These are phyloP conservation scores for Clarireedia sp. DNA, from an alignment of 2,329 filamentous ascomycete species.

Conservation along the genomic window DNA sequence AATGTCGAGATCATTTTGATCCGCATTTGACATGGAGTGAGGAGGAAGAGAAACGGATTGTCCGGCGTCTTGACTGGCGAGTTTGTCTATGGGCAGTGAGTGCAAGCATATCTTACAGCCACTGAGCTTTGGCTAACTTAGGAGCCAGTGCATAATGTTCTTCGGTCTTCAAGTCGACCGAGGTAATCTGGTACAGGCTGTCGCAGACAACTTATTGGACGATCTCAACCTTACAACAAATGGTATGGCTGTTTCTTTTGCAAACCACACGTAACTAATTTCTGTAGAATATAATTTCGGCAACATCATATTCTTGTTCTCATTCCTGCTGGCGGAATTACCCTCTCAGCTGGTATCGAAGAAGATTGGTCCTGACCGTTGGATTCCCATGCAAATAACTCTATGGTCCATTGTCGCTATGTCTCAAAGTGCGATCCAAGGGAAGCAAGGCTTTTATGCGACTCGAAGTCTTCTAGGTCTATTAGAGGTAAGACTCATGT, in stretches of 20 bases:
- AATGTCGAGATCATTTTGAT: conserved; percentile 23
- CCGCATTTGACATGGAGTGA: conserved; percentile 20
- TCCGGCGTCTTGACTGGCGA: conserved; percentile 20
- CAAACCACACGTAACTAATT: not conserved
- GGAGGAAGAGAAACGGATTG: conserved; percentile 22
- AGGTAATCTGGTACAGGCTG: conserved; percentile 49
- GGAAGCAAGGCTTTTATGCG: conserved; percentile 36
- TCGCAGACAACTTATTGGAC: conserved; percentile 52
- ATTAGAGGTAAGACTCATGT: conserved; percentile 23
- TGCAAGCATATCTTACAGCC: not conserved
- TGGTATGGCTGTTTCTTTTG: conserved; percentile 16
- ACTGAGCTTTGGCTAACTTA: conserved; percentile 19
- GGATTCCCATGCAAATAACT: conserved; percentile 45
- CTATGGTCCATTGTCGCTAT: conserved; percentile 42
- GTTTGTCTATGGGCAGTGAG: conserved; percentile 22
- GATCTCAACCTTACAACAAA: conserved; percentile 41
- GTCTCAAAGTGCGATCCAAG: conserved; percentile 37
- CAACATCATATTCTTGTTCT: conserved; percentile 33
- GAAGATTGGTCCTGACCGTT: conserved; percentile 40
- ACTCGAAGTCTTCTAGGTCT: conserved; percentile 32
- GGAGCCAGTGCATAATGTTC: conserved; percentile 53
- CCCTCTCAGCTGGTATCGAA: conserved; percentile 42
- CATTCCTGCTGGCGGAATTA: conserved; percentile 39
- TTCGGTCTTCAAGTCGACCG: conserved; percentile 54
- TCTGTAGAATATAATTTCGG: conserved; percentile 20